Evolutionary conservation across 306 rosid genomes (phyloP).

Genomic region (Bauhinia variegata): DNA sequence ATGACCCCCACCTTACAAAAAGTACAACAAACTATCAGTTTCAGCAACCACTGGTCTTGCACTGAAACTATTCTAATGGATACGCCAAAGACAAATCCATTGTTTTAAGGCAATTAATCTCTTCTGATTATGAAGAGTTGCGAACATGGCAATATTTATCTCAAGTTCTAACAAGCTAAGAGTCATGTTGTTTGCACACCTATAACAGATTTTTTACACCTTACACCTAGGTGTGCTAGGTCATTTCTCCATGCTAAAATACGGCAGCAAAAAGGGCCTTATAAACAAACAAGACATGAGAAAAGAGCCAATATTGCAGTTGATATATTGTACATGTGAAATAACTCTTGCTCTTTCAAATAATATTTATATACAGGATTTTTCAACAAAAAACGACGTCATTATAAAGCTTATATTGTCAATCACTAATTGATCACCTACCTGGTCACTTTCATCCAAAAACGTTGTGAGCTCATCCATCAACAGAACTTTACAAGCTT

Average conservation of each 20-base stretch:
- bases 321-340: neutral
- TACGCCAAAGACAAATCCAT: neutral
- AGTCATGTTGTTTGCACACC: neutral
- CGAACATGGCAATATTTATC: neutral
- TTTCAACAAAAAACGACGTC: slow-evolving; percentile 4
- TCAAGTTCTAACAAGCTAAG: slow-evolving; percentile 16
- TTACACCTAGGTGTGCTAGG: no score
- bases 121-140: slow-evolving; percentile 5
- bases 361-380: neutral
- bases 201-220: no score
- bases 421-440: slow-evolving; percentile 26
- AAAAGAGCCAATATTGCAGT: neutral
- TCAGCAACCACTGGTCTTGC: slow-evolving; percentile 26
- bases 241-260: no score
- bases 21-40: slow-evolving; percentile 22
- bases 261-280: slow-evolving; percentile 20
- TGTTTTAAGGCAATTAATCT: slow-evolving; percentile 1
- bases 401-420: slow-evolving; percentile 1
- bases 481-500: slow-evolving; percentile 79
- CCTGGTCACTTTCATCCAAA: slow-evolving; percentile 88
- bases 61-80: slow-evolving; percentile 1
- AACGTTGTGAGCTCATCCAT: slow-evolving; percentile 89
- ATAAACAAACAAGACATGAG: slow-evolving; percentile 11
- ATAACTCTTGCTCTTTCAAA: slow-evolving; percentile 23
- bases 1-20: slow-evolving; percentile 67